These are phyloP conservation scores for Scheffersomyces illinoinensis DNA, from an alignment of 1,139 yeast species.

Conservation along the genomic window DNA sequence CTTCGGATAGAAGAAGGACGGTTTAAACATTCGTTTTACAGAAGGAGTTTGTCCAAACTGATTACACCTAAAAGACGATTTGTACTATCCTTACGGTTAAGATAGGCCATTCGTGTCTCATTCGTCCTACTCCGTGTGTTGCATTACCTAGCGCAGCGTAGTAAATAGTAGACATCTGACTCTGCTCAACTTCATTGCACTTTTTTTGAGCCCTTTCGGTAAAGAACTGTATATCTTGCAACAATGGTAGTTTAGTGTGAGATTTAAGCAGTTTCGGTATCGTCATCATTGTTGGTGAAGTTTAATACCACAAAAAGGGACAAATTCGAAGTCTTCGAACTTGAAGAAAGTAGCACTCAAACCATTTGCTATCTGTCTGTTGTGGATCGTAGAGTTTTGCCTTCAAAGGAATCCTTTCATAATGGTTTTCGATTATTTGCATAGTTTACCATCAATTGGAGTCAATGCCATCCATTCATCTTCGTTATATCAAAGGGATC, in stretches of 20 bases:
- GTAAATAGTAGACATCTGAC: neutral
- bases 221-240: neutral
- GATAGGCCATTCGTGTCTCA: too few species aligned
- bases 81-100: too few species aligned
- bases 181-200: neutral
- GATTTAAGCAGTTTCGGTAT: too few species aligned
- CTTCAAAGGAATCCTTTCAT: neutral
- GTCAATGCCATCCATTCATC: too few species aligned
- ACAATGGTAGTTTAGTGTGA: neutral
- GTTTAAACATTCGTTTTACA: too few species aligned
- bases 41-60: too few species aligned
- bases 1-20: too few species aligned
- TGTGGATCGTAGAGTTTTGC: neutral
- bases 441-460: neutral
- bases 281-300: conserved; percentile 2
- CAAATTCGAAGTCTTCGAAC: conserved; percentile 3
- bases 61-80: too few species aligned
- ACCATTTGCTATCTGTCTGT: conserved; percentile 2
- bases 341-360: conserved; percentile 1
- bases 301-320: conserved; percentile 3
- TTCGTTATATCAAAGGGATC: too few species aligned
- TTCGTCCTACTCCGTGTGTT: too few species aligned
- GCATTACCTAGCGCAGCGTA: neutral
- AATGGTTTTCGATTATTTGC: neutral
- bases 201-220: neutral